A percentile compares a stretch with the other conserved stretches of the same genome.
phyloP scores from a whole-genome alignment of 2,329 filamentous ascomycete species.

The Talaromyces sp. region DNA sequence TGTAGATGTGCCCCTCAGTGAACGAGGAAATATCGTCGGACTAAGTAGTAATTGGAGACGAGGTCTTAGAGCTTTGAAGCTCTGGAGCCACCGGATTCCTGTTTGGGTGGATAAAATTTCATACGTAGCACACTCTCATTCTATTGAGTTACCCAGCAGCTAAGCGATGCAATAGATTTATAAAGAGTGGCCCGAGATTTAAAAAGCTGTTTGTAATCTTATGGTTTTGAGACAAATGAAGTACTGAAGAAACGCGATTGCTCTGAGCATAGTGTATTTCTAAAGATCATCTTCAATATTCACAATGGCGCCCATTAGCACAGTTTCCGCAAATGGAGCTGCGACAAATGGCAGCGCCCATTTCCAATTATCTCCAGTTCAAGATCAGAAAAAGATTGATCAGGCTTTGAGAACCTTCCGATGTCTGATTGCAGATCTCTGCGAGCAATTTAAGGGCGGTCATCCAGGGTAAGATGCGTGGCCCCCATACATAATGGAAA shows the following conservation, averaged over 20 bases:
- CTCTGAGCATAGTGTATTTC: not conserved
- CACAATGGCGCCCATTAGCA: not conserved
- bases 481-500: not conserved
- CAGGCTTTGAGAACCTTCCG: constrained; percentile 60
- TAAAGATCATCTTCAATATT: not conserved
- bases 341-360: not conserved
- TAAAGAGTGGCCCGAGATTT: not conserved
- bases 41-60: not conserved
- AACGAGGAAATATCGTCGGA: not conserved
- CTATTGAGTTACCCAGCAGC: not conserved
- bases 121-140: not conserved
- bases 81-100: not conserved
- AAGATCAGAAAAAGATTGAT: constrained; percentile 29
- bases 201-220: not conserved
- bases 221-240: not conserved
- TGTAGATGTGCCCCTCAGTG: not conserved
- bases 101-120: not conserved
- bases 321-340: not conserved
- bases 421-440: constrained; percentile 64
- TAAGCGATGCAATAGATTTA: not conserved
- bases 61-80: not conserved
- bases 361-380: not conserved
- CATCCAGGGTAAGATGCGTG: constrained; percentile 58
- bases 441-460: constrained; percentile 66
- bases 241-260: not conserved